Evolutionary conservation across 176 grass and related monocot species (phyloP).

Genomic region (Ampelocalamus luodianensis): DNA sequence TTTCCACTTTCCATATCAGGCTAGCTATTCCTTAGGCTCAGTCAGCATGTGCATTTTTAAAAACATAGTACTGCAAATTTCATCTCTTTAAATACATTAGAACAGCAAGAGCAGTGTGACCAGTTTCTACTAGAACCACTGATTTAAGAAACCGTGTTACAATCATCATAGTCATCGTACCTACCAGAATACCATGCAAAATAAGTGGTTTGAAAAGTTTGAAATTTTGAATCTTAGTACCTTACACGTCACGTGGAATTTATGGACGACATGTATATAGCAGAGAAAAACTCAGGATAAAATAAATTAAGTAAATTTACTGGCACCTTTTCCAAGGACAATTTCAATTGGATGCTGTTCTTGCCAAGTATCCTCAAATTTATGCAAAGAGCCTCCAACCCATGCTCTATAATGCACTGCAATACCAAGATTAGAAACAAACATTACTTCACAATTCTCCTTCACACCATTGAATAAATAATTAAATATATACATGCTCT

Average conservation of each 20-base stretch:
- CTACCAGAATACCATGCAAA: not conserved
- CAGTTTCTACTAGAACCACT: not conserved
- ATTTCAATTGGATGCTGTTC: conserved; percentile 88
- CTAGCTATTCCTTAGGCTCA: not conserved
- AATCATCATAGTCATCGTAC: not conserved
- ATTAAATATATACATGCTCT: conserved; percentile 13
- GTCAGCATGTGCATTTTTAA: not conserved
- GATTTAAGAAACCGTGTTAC: not conserved
- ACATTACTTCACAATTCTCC: conserved; percentile 21
- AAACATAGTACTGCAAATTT: not conserved
- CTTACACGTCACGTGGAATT: not conserved
- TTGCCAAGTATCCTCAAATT: conserved; percentile 98
- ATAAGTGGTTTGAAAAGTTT: not conserved
- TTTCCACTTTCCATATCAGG: too few relatives aligned
- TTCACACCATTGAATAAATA: conserved; percentile 16
- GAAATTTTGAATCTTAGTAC: not conserved
- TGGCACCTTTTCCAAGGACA: conserved; percentile 74
- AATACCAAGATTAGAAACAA: conserved; percentile 36
- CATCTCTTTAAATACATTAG: not conserved
- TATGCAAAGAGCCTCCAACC: conserved; percentile 70
- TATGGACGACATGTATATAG: conserved; percentile 4
- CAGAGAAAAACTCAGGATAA: conserved; percentile 26
- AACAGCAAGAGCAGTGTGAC: not conserved
- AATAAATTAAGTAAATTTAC: conserved; percentile 25
- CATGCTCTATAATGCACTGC: conserved; percentile 95